A percentile compares a stretch with the other conserved stretches of the same genome.
These are phyloP conservation scores for Phaeosphaeria sp. DNA, from an alignment of 2,329 filamentous ascomycete genomes.

Conservation along the genomic window DNA sequence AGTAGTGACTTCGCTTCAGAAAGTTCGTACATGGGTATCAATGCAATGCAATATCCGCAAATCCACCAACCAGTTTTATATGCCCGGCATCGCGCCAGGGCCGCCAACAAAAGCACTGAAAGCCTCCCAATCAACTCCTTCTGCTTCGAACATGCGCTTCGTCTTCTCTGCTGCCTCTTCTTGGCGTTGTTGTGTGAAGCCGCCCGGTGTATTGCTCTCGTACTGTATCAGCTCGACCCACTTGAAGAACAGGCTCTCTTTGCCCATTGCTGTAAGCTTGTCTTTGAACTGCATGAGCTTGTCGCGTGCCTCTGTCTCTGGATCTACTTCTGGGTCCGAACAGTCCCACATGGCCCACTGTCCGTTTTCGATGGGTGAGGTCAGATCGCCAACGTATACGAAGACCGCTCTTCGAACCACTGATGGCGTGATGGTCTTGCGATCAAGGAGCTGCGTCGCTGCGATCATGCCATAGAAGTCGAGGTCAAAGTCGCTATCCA, in stretches of 20 bases:
- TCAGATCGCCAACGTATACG: slow-evolving; percentile 37
- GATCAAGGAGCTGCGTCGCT: slow-evolving; percentile 73
- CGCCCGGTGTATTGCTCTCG: slow-evolving; percentile 79
- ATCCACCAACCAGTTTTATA: slow-evolving; percentile 15
- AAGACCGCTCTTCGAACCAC: slow-evolving; percentile 73
- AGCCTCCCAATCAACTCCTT: slow-evolving; percentile 82
- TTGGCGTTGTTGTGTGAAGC: slow-evolving; percentile 79
- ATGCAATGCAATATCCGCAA: slow-evolving; percentile 3
- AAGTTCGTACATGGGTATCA: slow-evolving; percentile 5
- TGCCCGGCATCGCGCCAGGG: slow-evolving; percentile 62
- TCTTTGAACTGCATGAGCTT: slow-evolving; percentile 85
- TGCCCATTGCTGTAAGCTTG: slow-evolving; percentile 74
- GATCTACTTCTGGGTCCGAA: slow-evolving; percentile 56
- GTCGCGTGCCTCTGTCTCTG: slow-evolving; percentile 69
- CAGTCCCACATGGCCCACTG: slow-evolving; percentile 76
- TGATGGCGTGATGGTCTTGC: slow-evolving; percentile 65
- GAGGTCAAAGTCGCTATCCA: slow-evolving; percentile 85
- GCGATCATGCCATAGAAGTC: slow-evolving; percentile 83
- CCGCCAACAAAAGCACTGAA: slow-evolving; percentile 77
- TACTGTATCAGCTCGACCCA: slow-evolving; percentile 95
- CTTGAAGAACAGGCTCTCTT: slow-evolving; percentile 87
- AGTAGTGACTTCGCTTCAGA: background rate
- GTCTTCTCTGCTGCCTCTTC: slow-evolving; percentile 75
- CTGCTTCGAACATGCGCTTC: slow-evolving; percentile 73
- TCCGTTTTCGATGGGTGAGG: slow-evolving; percentile 51